Evolutionary conservation across 2,329 filamentous ascomycete species (phyloP).

Genomic region (Tolypocladium ophioglossoides): DNA sequence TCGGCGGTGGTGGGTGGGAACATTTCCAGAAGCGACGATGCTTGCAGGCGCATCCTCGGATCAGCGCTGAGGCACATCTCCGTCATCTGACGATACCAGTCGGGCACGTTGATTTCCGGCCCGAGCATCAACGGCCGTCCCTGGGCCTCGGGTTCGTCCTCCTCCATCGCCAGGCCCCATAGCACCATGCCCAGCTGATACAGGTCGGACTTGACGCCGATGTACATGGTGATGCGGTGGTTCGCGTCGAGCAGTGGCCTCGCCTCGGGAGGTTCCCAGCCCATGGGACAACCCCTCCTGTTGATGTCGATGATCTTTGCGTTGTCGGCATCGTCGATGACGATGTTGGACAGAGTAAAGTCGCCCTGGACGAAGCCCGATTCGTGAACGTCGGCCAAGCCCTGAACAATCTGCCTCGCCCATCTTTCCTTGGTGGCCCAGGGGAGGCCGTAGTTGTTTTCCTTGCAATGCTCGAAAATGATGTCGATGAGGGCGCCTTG

Average conservation of each 20-base stretch:
- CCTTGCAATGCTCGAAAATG: conserved; percentile 66
- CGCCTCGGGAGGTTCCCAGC: conserved; percentile 94
- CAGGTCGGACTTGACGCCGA: conserved; percentile 93
- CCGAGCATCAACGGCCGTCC: conserved; percentile 56
- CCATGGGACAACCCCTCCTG: conserved; percentile 87
- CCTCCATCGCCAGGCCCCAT: conserved; percentile 78
- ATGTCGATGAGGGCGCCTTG: conserved; percentile 84
- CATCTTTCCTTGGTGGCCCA: conserved; percentile 74
- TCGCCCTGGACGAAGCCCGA: conserved; percentile 95
- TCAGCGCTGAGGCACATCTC: conserved; percentile 64
- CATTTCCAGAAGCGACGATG: conserved; percentile 56
- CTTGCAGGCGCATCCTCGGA: conserved; percentile 63
- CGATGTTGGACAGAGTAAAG: conserved; percentile 94
- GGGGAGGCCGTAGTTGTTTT: conserved; percentile 41
- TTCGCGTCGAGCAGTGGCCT: conserved; percentile 75
- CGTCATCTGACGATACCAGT: conserved; percentile 69
- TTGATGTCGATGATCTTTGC: conserved; percentile 99
- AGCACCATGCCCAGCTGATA: conserved; percentile 96
- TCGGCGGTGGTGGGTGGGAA: conserved; percentile 42
- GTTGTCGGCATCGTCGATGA: conserved; percentile 73
- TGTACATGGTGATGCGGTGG: conserved; percentile 91
- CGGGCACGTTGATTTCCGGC: conserved; percentile 54
- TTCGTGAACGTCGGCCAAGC: conserved; percentile 87
- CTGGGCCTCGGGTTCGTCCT: conserved; percentile 81
- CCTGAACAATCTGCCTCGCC: conserved; percentile 84